Conservation (phyloP, 2,329 filamentous ascomycete species). For the Penicillium decumbens region DNA sequence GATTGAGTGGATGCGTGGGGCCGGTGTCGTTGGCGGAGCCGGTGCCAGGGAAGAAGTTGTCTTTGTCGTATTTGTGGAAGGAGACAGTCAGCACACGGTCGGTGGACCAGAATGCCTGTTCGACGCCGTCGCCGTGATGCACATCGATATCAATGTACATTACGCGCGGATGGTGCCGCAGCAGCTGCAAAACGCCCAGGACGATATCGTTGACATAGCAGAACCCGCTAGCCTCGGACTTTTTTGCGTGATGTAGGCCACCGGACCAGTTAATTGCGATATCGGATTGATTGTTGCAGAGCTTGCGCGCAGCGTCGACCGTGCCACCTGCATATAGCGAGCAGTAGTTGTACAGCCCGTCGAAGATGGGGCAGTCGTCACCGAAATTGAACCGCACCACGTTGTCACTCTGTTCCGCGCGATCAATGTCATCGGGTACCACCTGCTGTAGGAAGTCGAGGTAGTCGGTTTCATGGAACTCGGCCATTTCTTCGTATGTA, state of each 20-base stretch:
- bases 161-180: conserved; percentile 76
- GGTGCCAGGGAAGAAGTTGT: conserved; percentile 82
- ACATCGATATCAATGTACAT: conserved; percentile 95
- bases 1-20: conserved; percentile 74
- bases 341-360: conserved; percentile 92
- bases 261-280: conserved; percentile 98
- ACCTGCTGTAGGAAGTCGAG: conserved; percentile 79
- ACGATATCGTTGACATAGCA: conserved; percentile 99
- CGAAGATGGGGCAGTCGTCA: conserved; percentile 93
- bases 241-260: conserved; percentile 93
- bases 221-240: conserved; percentile 87
- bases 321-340: conserved; percentile 88
- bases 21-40: conserved; percentile 83
- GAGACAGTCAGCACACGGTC: conserved; percentile 89
- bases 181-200: conserved; percentile 80
- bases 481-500: conserved; percentile 77
- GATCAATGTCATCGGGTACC: conserved; percentile 65
- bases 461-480: conserved; percentile 86
- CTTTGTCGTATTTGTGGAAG: conserved; percentile 92
- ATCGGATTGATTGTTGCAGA: conserved; percentile 79
- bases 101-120: conserved; percentile 85
- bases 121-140: conserved; percentile 85
- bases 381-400: conserved; percentile 76
- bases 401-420: conserved; percentile 53
- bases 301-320: conserved; percentile 83